Evolutionary conservation across 768 basidiomycete genomes (phyloP).

Genomic region (Tylopilus rubrobrunneus): DNA sequence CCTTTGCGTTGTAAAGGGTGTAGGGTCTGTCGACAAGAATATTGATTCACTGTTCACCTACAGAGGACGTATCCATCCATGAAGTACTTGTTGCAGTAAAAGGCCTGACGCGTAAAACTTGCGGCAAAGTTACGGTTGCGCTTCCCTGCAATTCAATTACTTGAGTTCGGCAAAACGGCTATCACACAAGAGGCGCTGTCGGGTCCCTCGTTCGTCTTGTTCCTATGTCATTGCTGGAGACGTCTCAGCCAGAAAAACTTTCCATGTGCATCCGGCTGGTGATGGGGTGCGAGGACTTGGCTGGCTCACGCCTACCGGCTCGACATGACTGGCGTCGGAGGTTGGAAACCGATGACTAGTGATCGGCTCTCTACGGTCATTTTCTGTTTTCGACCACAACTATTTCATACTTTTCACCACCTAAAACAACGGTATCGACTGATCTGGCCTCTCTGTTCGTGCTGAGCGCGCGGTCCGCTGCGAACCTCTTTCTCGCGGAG

Average conservation of each 20-base stretch:
- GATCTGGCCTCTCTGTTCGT: not conserved
- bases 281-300: constrained; percentile 12
- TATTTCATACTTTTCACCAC: constrained; percentile 3
- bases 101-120: constrained; percentile 7
- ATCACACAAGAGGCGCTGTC: constrained; percentile 5
- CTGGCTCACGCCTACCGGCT: constrained; percentile 1
- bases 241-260: constrained; percentile 6
- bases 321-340: constrained; percentile 13
- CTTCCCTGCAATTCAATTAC: constrained; percentile 17
- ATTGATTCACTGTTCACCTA: constrained; percentile 6
- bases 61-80: not conserved
- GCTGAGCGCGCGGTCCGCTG: not conserved
- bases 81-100: constrained; percentile 4
- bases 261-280: constrained; percentile 4
- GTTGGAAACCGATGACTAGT: constrained; percentile 16
- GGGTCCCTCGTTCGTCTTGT: constrained; percentile 3
- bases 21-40: constrained; percentile 3
- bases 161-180: constrained; percentile 19
- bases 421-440: not conserved
- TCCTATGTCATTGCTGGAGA: constrained; percentile 5
- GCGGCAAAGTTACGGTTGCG: constrained; percentile 6
- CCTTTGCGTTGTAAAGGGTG: not conserved
- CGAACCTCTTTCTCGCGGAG: not conserved
- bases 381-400: constrained; percentile 11
- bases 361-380: not conserved